Percentiles rank a stretch among this genome's conserved stretches.
phyloP scores from a whole-genome alignment of 495 filamentous ascomycete genomes.

The Letharia lupina region DNA sequence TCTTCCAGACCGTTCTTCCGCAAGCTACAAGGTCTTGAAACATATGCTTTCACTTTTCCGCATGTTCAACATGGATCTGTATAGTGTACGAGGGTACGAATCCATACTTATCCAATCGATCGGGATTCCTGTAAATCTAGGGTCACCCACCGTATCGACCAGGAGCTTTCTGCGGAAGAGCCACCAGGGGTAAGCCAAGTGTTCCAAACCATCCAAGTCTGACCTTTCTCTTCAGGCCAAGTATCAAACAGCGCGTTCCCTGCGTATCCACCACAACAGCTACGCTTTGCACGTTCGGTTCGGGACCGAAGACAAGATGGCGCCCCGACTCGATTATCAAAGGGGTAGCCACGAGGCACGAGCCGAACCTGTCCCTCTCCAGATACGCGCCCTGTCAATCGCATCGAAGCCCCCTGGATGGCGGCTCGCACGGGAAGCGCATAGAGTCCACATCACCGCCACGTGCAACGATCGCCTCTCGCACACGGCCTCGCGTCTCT shows the following conservation, averaged over 20 bases:
- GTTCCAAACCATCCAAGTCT: no score
- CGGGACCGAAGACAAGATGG: neutral
- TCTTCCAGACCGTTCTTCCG: neutral
- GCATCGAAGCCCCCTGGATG: neutral
- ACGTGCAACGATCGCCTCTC: neutral
- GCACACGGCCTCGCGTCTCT: neutral
- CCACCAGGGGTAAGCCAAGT: neutral
- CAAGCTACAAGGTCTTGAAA: neutral
- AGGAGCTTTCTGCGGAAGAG: neutral
- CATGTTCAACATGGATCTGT: no score
- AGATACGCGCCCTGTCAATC: neutral
- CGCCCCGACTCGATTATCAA: neutral
- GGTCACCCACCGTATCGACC: neutral
- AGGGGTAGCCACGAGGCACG: neutral
- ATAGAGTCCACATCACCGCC: neutral
- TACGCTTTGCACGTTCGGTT: neutral
- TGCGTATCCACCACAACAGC: neutral
- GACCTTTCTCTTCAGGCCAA: neutral
- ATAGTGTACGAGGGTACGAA: neutral
- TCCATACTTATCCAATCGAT: neutral
- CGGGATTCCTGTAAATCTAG: neutral
- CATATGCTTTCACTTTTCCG: neutral
- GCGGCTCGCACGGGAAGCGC: constrained; percentile 1
- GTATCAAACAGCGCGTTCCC: neutral
- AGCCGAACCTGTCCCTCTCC: neutral